Base-by-base conservation (phyloP, 192 early-diverging fungal genomes). In the Backusella psychrophila region DNA sequence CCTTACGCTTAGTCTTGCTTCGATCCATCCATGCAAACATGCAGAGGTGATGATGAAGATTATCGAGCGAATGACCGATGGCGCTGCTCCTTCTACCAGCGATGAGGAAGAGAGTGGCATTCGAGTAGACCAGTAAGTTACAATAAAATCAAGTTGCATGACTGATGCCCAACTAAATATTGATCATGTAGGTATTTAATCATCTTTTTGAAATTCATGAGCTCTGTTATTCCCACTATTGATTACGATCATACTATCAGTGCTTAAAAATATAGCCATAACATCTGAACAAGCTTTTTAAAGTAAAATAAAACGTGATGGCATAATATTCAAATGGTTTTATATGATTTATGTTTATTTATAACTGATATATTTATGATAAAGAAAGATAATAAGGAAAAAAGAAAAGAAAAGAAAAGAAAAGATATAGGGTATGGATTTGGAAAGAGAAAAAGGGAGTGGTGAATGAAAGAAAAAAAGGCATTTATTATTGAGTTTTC, bases 1-100 rank as follows among this genome's bases (percentile, higher is more conserved):
- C 75, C 82, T 97, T 73, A 88, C 86, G 29, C 88, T 97, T 80
- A 91, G 89, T 66, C 87, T 96, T 75, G 97, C 98, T 4, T 94
- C 93, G 3, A 98, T 99, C 71, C 98, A 99, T 84, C 97, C 98
- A 6, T 99, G 98, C 91, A 93, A 94, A 78, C 98, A 99, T 81
- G 96, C 96, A 6, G 93, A 97, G 53, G 97, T 99, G 7, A 99
- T 98, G 96, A 97, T 94, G 84, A 92, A 90, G 81, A 93, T 99
- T 69, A 91, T 98, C 39, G 96, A 98, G 74, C 91, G 91, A 75
- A 87, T 93, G 84, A 83, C 83, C 9, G 90, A 91, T 23, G 87
- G 85, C 75, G 85, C 77, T 77, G 11, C 78, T 80, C 38, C 15
- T 31, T 33, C 33, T 33, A 12, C 15, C 34, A 5, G 88, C 76